Conservation (phyloP, 1,139 yeast genomes). For the Eremothecium gossypii region DNA sequence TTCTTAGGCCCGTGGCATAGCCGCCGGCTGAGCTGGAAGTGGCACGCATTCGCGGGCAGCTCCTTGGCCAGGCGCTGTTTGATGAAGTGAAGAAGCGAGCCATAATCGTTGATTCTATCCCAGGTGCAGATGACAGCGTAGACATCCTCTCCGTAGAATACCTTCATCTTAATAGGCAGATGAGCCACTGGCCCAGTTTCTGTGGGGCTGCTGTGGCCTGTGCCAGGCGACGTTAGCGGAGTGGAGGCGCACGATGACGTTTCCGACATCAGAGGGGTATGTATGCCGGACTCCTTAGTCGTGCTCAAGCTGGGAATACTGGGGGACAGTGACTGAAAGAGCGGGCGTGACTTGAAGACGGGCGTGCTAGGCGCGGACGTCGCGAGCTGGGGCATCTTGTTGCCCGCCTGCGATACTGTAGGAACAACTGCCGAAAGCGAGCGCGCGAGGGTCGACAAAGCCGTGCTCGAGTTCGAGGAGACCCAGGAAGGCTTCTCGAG, state of each 20-base stretch:
- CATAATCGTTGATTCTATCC: background rate
- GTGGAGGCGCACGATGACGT: background rate
- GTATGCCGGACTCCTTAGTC: background rate
- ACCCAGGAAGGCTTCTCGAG: background rate
- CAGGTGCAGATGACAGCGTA: slow-evolving; percentile 8
- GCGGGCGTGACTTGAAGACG: background rate
- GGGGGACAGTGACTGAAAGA: background rate
- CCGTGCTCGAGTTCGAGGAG: background rate
- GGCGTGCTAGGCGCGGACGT: background rate
- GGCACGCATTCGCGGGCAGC: background rate
- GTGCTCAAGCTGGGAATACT: background rate
- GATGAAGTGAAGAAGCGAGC: background rate
- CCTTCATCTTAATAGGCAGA: slow-evolving; percentile 7
- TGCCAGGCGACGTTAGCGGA: background rate
- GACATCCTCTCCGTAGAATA: slow-evolving; percentile 8
- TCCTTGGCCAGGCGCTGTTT: background rate
- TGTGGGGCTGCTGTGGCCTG: background rate
- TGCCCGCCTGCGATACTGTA: background rate
- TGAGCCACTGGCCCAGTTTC: background rate
- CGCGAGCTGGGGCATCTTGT: background rate
- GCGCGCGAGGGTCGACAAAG: background rate
- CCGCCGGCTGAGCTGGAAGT: background rate
- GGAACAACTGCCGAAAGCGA: slow-evolving; percentile 2
- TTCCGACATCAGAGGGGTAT: background rate
- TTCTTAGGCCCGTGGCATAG: background rate